Evolutionary conservation across 1,284 basidiomycete genomes (phyloP).

Genomic region (Prillingera fragicola): DNA sequence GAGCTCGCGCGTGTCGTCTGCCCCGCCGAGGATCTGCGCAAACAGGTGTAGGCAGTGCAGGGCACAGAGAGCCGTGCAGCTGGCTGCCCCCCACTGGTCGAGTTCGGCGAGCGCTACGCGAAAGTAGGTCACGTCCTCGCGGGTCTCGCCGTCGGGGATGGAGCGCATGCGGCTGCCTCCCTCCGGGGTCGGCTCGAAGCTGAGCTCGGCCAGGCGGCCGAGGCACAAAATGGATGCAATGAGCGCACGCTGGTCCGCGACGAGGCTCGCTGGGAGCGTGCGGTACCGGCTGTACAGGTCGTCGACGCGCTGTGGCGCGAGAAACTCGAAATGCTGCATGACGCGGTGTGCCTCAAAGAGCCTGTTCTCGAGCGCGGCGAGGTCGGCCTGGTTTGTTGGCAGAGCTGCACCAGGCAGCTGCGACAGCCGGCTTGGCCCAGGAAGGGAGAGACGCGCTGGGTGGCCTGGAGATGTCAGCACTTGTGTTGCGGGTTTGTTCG

Average conservation of each 20-base stretch:
- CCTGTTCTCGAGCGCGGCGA: constrained; percentile 14
- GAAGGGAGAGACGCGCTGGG: constrained; percentile 10
- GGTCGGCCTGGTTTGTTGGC: constrained; percentile 1
- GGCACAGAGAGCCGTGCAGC: constrained; percentile 27
- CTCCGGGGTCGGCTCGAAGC: constrained; percentile 1
- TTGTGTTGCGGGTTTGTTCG: neutral
- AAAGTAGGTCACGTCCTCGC: constrained; percentile 32
- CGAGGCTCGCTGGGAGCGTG: constrained; percentile 18
- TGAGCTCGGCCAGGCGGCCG: constrained; percentile 13
- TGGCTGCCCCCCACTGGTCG: constrained; percentile 18
- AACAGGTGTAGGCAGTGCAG: constrained; percentile 26
- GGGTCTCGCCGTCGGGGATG: neutral
- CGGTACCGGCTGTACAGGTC: constrained; percentile 22
- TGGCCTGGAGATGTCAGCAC: constrained; percentile 9
- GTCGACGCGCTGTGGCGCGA: constrained; percentile 3
- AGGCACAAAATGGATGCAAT: constrained; percentile 23
- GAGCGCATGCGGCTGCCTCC: constrained; percentile 6
- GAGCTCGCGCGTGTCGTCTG: constrained; percentile 23
- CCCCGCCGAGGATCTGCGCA: constrained; percentile 20
- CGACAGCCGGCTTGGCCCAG: constrained; percentile 7
- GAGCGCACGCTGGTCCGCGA: constrained; percentile 23
- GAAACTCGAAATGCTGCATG: constrained; percentile 18
- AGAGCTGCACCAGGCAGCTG: constrained; percentile 3
- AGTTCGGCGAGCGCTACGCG: constrained; percentile 21
- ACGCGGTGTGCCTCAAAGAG: constrained; percentile 12